Conservation (phyloP, 1,139 yeast genomes). For the Spathaspora sp. region DNA sequence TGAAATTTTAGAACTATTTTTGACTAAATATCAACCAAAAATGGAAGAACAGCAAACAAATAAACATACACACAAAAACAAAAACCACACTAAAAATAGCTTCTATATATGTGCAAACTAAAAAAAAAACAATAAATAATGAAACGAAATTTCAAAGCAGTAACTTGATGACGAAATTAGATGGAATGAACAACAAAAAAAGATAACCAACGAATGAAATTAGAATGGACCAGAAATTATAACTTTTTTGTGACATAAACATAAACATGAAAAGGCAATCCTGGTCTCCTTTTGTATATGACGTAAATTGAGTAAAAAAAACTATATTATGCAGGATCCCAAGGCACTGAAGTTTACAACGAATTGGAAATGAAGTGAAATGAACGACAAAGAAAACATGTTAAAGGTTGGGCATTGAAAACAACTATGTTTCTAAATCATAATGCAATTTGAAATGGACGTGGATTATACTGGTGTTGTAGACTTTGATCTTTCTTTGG, state of each 20-base stretch:
- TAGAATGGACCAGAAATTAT: neutral
- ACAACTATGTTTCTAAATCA: neutral
- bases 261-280: neutral
- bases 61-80: no score
- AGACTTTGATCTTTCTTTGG: conserved; percentile 4
- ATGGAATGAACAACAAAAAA: neutral
- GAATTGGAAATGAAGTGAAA: neutral
- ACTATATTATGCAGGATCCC: neutral
- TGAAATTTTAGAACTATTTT: neutral
- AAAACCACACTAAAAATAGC: neutral
- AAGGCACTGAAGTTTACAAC: neutral
- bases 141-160: neutral
- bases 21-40: neutral
- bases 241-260: neutral
- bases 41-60: neutral
- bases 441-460: neutral
- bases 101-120: neutral
- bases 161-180: neutral
- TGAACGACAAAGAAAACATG: neutral
- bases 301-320: neutral
- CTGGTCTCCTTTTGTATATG: neutral
- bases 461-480: conserved; percentile 1
- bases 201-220: neutral
- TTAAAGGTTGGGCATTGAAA: neutral
- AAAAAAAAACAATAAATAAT: neutral